Base-by-base conservation (phyloP, 2,329 filamentous ascomycete genomes). In the Fonsecaea pedrosoi region DNA sequence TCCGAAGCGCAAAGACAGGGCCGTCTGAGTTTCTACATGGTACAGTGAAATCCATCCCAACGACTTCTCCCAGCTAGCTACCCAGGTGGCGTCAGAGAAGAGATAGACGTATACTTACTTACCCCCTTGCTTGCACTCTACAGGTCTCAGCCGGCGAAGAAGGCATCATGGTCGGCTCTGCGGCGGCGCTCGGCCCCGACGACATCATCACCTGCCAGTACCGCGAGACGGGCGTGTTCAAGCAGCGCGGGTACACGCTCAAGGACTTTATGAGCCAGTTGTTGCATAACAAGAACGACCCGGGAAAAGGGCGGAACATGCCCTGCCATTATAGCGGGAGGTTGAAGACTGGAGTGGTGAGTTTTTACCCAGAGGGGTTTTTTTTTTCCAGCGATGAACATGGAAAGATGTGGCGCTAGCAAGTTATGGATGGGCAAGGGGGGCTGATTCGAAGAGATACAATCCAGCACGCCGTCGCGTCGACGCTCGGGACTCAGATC, bases 171-270 rank as follows among this genome's bases (percentile, higher is more conserved):
- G 89, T 98, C 3, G 95, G 92, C 1, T 94, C 91, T 1, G 92
- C 94, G 0, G 92, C 92, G 21, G 92, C 92, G 15, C 79, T 99
- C 67, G 84, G 87, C n/a, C 86, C 86, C 21, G 85, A 90, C 62
- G 95, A 99, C 77, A 91, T 97, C 4, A 86, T 97, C 54, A 97
- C 96, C 76, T 92, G 90, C 68, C 95, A 98, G 77, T 99, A 98
- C 76, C 87, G 95, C 71, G 95, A 99, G 78, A 89, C 94, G 45
- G 95, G 94, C 0, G 90, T 97, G 5, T 95, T 96, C 77, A 87
- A 90, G 73, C 90, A 97, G 78, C 88, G 94, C 45, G 95, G 95
- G 2, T 97, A 94, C 77, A 91, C 87, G 0, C 84, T 95, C 54
- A 87, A 89, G 56, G 89, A 97, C 67, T 98, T 97, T 75, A 97